Evolutionary conservation across 2,329 filamentous ascomycete species (phyloP), one percentile per base, ranked within the genome.

Genomic region (Ophiostoma sp.): DNA sequence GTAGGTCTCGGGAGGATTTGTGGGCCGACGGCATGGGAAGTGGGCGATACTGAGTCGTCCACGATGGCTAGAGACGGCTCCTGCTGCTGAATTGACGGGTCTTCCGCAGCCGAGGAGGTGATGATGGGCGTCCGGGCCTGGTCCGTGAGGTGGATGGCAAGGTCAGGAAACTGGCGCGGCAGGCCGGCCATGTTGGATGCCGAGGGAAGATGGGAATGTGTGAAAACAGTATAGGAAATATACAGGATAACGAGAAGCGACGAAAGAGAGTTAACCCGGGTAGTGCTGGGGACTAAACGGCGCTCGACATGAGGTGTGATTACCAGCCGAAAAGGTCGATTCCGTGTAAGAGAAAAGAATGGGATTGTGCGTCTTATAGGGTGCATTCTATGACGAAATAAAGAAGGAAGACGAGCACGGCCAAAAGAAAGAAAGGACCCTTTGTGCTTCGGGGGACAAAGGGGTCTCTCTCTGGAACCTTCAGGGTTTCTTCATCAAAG

Each of bases 141-240:
- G 79, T 87, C 85, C 72, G 83, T 81, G 69, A 88, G 81, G 79
- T 86, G 83, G 70, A 86, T 79, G 72, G 82, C 79, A 67, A 86
- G 79, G 69, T 78, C 76, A 47, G 83, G 83, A 75, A 84, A 80
- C 72, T 84, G 80, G 9, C 78, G 78, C 65, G 82, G 82, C 65
- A 81, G 77, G 72, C 76, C 77, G 55, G 80, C 75, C 79, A 81
- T 81, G 42, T 44, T 27, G 42, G 6, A 12, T 44, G 42, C 11
- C 7, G 6, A 44, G 42, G 42, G 6, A 44, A 44, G 6, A 3
- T 36, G 18, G 49, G 8, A 47, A 49, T 55, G 49, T 44, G 42
- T 72, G 42, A 9, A 44, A 12, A 44, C 12, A 12, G 4, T 44
- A 12, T 45, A 47, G 45, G n/a, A 44, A 44, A 44, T 45, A 11